A percentile compares a stretch with the other conserved stretches of the same genome.
Evolutionary conservation across 805 yeast species (phyloP).

Genomic region (Metschnikowia noctiluminum): DNA sequence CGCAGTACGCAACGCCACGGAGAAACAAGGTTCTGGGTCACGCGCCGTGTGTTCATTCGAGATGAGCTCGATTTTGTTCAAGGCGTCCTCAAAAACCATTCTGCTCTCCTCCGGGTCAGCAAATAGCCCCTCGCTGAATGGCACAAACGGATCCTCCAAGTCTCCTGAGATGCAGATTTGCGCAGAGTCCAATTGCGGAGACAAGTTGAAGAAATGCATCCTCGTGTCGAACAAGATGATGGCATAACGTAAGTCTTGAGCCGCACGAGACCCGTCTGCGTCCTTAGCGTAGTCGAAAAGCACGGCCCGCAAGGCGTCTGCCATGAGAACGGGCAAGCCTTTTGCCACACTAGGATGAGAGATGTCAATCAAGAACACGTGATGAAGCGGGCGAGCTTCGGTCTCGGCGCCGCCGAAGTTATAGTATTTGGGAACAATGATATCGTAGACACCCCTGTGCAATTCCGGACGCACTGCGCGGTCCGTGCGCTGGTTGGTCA

Average conservation of each 20-base stretch:
- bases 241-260: slow-evolving; percentile 38
- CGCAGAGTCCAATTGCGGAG: slow-evolving; percentile 52
- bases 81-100: slow-evolving; percentile 60
- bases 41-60: slow-evolving; percentile 35
- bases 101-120: slow-evolving; percentile 72
- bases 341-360: slow-evolving; percentile 55
- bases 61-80: slow-evolving; percentile 54
- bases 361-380: slow-evolving; percentile 72
- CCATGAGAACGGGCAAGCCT: slow-evolving; percentile 59
- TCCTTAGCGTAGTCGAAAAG: slow-evolving; percentile 33
- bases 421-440: slow-evolving; percentile 71
- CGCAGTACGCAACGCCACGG: slow-evolving; percentile 75
- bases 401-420: slow-evolving; percentile 45
- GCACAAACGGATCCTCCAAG: slow-evolving; percentile 76
- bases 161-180: slow-evolving; percentile 64
- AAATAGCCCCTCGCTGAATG: slow-evolving; percentile 72
- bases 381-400: slow-evolving; percentile 47
- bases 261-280: slow-evolving; percentile 9
- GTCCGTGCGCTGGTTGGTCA: slow-evolving; percentile 62
- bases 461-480: slow-evolving; percentile 68
- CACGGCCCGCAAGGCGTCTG: slow-evolving; percentile 65
- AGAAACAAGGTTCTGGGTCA: slow-evolving; percentile 66
- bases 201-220: slow-evolving; percentile 70
- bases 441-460: slow-evolving; percentile 79
- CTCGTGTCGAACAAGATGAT: slow-evolving; percentile 73